phyloP scores from a whole-genome alignment of 371 early-diverging fungal species.

The Rhizopus stolonifer region DNA sequence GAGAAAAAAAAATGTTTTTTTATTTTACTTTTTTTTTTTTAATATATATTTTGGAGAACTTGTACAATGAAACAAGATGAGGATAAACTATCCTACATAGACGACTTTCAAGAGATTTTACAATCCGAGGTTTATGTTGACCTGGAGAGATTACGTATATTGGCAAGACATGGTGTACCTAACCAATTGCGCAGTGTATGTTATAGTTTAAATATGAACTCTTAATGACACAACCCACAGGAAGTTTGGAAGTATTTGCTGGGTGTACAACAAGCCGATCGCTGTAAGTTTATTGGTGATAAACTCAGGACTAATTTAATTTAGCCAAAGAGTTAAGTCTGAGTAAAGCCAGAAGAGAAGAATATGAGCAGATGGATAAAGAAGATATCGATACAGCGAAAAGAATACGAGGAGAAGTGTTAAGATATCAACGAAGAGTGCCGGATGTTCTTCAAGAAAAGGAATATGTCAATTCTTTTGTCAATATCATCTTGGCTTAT shows the following conservation, averaged over 20 bases:
- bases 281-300: conserved; percentile 79
- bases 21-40: not conserved
- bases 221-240: conserved; percentile 36
- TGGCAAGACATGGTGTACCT: conserved; percentile 88
- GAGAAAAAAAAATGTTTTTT: too few relatives aligned
- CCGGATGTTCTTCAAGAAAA: conserved; percentile 29
- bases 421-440: conserved; percentile 69
- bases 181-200: conserved; percentile 80
- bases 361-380: conserved; percentile 78
- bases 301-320: too few relatives aligned
- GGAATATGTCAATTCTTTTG: conserved; percentile 55
- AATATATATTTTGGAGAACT: not conserved
- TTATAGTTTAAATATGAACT: conserved; percentile 2
- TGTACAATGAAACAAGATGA: conserved; percentile 19
- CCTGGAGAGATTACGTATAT: conserved; percentile 76
- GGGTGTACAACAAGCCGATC: conserved; percentile 83
- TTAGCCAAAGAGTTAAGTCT: conserved; percentile 74
- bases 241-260: conserved; percentile 92
- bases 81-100: conserved; percentile 53
- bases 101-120: conserved; percentile 80
- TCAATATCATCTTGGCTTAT: conserved; percentile 82
- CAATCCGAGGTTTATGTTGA: conserved; percentile 89
- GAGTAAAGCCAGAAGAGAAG: conserved; percentile 65
- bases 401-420: conserved; percentile 84
- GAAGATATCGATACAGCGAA: conserved; percentile 74